A percentile compares a stretch with the other conserved stretches of the same genome.
phyloP scores from a whole-genome alignment of 2,329 filamentous ascomycete species.

The Teratosphaeria viscida region DNA sequence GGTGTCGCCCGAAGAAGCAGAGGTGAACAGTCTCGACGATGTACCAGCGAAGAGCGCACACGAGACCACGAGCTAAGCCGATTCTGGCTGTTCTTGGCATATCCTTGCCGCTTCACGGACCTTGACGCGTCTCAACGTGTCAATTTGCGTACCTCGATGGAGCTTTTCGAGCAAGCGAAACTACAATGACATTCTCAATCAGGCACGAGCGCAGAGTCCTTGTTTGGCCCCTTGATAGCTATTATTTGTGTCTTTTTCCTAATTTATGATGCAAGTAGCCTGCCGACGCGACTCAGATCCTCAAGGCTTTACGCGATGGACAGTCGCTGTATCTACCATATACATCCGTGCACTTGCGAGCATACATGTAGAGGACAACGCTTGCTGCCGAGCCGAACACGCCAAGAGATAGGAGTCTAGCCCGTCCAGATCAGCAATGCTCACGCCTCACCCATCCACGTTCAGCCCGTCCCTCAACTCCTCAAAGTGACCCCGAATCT shows the following conservation, averaged over 20 bases:
- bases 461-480: constrained; percentile 35
- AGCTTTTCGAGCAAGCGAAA: too few relatives aligned
- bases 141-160: not conserved
- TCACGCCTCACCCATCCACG: not conserved
- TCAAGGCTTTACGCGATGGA: not conserved
- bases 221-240: too few relatives aligned
- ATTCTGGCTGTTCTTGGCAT: not conserved
- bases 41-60: not conserved
- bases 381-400: not conserved
- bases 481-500: constrained; percentile 68
- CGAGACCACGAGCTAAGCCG: not conserved
- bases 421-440: not conserved
- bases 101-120: not conserved
- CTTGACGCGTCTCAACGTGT: not conserved
- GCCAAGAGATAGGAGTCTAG: too few relatives aligned
- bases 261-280: not conserved
- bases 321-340: not conserved
- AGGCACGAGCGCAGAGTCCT: too few relatives aligned
- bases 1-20: not conserved
- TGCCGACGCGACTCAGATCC: not conserved
- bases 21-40: not conserved
- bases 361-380: not conserved
- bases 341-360: too few relatives aligned
- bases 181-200: too few relatives aligned
- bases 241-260: too few relatives aligned